Percentiles rank a stretch among this genome's conserved stretches.
These are phyloP conservation scores for Talaromyces sp. DNA, from an alignment of 2,329 filamentous ascomycete genomes.

Conservation along the genomic window DNA sequence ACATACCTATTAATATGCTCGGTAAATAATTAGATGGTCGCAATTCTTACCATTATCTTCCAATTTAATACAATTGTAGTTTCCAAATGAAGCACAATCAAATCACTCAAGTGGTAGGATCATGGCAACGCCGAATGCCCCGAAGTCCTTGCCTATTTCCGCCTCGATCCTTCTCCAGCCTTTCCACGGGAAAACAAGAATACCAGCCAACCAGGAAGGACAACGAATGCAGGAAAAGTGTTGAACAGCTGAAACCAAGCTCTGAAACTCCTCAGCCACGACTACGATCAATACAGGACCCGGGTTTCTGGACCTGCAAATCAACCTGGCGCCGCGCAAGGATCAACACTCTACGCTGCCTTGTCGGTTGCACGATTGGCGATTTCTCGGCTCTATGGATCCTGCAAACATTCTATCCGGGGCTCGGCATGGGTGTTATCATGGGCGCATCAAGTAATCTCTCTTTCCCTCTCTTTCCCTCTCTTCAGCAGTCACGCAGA, in stretches of 20 bases:
- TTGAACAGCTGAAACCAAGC: too few species aligned
- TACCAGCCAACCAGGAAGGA: background rate
- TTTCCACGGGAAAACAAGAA: background rate
- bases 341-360: constrained; percentile 55
- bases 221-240: background rate
- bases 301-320: constrained; percentile 36
- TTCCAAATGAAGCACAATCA: background rate
- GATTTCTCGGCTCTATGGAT: constrained; percentile 58
- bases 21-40: background rate
- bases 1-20: background rate
- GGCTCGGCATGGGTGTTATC: constrained; percentile 47
- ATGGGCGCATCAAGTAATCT: constrained; percentile 53
- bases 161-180: background rate
- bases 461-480: background rate
- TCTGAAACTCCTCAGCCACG: background rate
- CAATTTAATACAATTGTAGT: too few species aligned
- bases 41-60: background rate
- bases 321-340: constrained; percentile 50
- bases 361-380: constrained; percentile 55
- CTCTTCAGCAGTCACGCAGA: background rate
- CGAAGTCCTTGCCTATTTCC: background rate
- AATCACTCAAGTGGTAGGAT: too few species aligned
- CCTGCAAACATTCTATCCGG: constrained; percentile 49
- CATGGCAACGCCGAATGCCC: background rate
- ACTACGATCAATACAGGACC: background rate